These are phyloP conservation scores for Aspergillus pseudotamarii DNA, from an alignment of 2,329 filamentous ascomycete species.

Conservation along the genomic window DNA sequence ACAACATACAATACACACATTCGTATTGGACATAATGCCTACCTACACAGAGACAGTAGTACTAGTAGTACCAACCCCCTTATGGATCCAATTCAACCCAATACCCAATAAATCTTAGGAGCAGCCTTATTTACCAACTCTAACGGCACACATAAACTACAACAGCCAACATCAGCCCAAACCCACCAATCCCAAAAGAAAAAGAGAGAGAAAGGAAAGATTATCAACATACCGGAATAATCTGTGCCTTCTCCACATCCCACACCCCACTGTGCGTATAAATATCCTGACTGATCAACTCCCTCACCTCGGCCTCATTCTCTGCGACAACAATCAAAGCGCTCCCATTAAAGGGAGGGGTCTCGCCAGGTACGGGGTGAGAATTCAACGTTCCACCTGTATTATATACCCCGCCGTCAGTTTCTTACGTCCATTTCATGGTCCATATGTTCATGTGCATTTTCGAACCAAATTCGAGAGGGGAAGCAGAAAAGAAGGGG, in stretches of 20 bases:
- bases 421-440: background rate
- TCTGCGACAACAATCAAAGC: constrained; percentile 68
- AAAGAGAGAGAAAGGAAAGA: background rate
- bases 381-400: constrained; percentile 69
- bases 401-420: constrained; percentile 29
- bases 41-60: background rate
- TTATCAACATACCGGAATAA: constrained; percentile 38
- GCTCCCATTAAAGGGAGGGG: constrained; percentile 71
- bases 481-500: constrained; percentile 4
- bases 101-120: background rate
- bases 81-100: background rate
- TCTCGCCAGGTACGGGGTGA: constrained; percentile 64
- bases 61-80: background rate
- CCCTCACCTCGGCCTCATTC: constrained; percentile 69
- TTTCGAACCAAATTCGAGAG: background rate
- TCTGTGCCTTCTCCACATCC: constrained; percentile 69
- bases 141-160: constrained; percentile 37
- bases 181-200: constrained; percentile 1
- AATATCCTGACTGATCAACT: constrained; percentile 69
- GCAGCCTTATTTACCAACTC: constrained; percentile 9
- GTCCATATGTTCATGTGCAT: no score
- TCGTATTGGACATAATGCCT: background rate
- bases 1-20: background rate
- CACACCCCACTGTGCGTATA: constrained; percentile 75
- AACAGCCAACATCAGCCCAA: constrained; percentile 10